These are phyloP conservation scores for Cladorrhinum sp. DNA, from an alignment of 2,329 filamentous ascomycete genomes.

Conservation along the genomic window DNA sequence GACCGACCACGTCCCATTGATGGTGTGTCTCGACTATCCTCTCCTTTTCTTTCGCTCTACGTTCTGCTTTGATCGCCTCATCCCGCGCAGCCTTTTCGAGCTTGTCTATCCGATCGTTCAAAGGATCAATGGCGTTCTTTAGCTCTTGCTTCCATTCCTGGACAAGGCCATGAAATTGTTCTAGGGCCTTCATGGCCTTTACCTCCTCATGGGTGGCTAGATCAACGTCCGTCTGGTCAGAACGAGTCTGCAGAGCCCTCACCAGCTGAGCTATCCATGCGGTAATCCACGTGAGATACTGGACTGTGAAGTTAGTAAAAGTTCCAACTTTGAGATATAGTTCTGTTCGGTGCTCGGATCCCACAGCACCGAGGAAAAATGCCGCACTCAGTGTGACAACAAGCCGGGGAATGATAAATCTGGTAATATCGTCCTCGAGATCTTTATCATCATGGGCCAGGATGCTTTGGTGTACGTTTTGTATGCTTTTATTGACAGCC, in stretches of 20 bases:
- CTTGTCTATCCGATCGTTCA: slow-evolving; percentile 13
- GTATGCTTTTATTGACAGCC: background rate
- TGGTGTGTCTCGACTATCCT: background rate
- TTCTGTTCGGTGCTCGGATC: background rate
- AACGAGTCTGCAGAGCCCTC: background rate
- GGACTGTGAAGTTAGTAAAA: slow-evolving; percentile 15
- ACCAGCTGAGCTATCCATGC: slow-evolving; percentile 13
- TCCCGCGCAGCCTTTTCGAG: slow-evolving; percentile 10
- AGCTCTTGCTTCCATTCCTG: slow-evolving; percentile 12
- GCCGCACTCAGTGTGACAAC: background rate
- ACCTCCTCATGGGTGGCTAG: background rate
- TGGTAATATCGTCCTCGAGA: background rate
- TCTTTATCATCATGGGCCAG: background rate
- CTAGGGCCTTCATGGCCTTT: background rate
- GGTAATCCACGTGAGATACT: slow-evolving; percentile 12
- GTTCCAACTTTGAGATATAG: background rate
- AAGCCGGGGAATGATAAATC: background rate
- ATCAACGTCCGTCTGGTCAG: background rate
- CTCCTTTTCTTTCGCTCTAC: background rate
- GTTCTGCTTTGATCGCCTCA: background rate
- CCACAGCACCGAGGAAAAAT: slow-evolving; percentile 10
- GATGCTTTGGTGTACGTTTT: background rate
- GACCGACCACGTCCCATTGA: background rate
- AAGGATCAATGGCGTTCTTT: background rate
- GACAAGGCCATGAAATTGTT: background rate